Evolutionary conservation across 441 rosid genomes (phyloP).

Genomic region (Croton laevigatus): DNA sequence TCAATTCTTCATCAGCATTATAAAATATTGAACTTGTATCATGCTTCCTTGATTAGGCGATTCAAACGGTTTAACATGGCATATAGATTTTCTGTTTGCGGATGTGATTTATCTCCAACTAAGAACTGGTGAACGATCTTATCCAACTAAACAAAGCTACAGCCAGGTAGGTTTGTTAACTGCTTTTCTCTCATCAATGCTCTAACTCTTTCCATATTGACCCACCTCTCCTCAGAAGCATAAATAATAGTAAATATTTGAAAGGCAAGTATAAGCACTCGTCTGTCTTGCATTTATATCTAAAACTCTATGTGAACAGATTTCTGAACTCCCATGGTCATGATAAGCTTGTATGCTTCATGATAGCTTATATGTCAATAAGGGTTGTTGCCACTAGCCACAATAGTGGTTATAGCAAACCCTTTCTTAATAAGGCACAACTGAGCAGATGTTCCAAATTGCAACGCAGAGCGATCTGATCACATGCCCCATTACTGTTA

Average conservation of each 20-base stretch:
- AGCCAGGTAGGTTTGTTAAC: constrained; percentile 25
- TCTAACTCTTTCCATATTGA: constrained; percentile 32
- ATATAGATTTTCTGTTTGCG: constrained; percentile 16
- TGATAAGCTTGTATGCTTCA: constrained; percentile 33
- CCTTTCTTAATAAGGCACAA: constrained; percentile 28
- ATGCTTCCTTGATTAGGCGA: constrained; percentile 15
- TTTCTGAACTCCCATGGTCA: constrained; percentile 24
- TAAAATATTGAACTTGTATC: constrained; percentile 25
- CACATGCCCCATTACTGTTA: constrained; percentile 33
- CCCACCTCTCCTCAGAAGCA: constrained; percentile 35
- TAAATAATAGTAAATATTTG: constrained; percentile 16
- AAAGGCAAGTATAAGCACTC: constrained; percentile 30
- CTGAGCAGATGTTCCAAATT: constrained; percentile 36
- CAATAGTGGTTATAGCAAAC: constrained; percentile 19
- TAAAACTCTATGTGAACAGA: constrained; percentile 17
- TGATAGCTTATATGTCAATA: constrained; percentile 38
- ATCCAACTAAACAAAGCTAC: constrained; percentile 31
- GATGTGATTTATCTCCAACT: constrained; percentile 30
- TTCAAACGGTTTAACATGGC: constrained; percentile 24
- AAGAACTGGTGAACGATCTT: constrained; percentile 24
- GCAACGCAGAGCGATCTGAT: constrained; percentile 33
- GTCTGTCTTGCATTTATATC: constrained; percentile 16
- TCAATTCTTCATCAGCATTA: constrained; percentile 24
- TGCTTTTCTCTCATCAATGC: constrained; percentile 24
- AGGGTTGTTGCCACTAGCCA: constrained; percentile 34